Base-by-base conservation (phyloP, 495 filamentous ascomycete species). In the Apodospora peruviana region DNA sequence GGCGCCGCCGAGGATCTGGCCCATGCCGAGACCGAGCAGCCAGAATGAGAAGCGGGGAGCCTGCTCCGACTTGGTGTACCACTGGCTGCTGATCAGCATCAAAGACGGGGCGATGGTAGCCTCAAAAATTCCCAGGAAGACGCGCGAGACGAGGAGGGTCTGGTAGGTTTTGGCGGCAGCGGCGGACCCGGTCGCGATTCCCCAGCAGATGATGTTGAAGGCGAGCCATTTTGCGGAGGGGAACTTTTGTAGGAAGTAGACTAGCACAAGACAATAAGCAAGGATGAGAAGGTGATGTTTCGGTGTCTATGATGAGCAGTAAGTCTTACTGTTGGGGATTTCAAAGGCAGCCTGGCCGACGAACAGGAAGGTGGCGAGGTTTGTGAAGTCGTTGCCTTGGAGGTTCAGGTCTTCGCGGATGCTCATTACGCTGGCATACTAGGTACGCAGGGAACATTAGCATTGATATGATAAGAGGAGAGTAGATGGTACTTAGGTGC, bases 41-140 rank as follows among this genome's bases (percentile, higher is more conserved):
- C 83, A 86, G 55, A 84, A 66, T n/a, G 70, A 74, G 52, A 82
- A 83, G 17, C 83, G 74, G 0, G 79, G 78, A 2, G 78, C 76
- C 36, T 77, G 72, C 56, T 85, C 81, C 0, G 73, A 72, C 40
- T 79, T 77, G 12, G 79, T 86, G 55, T 86, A 86, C 79, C 80
- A 86, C 53, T 62, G 60, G 55, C 65, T 64, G 45, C 62, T 71
- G 51, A 79, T 72, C 22, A 79, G 65, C 40, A 81, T 79, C 32
- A 85, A 61, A 2, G 71, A 75, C 12, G 83, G 83, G 38, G 73
- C 74, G 45, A 85, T 79, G 22, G 78, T 76, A 16, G 82, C 79
- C 67, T 85, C 83, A 48, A 84, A 78, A 47, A 80, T 69, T 9
- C 83, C 83, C 0, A 84, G 61, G 41, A 85, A 73, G 40, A 81